These are phyloP conservation scores for Aspergillus latus DNA, from an alignment of 2,329 filamentous ascomycete species.

Conservation along the genomic window DNA sequence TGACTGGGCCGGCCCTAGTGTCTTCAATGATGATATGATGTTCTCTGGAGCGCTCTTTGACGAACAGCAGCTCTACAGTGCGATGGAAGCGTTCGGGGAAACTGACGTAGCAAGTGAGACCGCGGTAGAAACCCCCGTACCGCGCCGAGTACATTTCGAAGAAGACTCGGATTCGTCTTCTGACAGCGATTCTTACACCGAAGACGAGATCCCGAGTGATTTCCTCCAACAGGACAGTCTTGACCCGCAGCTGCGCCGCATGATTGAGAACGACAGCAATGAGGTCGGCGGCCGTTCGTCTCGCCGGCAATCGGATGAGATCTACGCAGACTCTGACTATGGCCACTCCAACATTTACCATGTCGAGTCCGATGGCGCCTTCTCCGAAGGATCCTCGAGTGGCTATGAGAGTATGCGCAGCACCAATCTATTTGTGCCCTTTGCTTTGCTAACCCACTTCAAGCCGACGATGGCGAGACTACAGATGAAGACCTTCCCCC, in stretches of 20 bases:
- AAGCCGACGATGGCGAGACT: slow-evolving; percentile 61
- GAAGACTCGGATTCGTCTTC: slow-evolving; percentile 61
- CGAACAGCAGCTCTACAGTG: slow-evolving; percentile 43
- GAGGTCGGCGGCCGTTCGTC: slow-evolving; percentile 31
- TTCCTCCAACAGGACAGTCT: slow-evolving; percentile 74
- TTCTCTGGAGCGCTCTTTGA: slow-evolving; percentile 44
- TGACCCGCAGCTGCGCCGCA: slow-evolving; percentile 69
- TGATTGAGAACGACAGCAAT: slow-evolving; percentile 66
- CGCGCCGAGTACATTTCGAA: slow-evolving; percentile 70
- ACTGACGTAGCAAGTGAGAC: slow-evolving; percentile 37
- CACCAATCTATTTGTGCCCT: slow-evolving; percentile 9
- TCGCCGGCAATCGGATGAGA: slow-evolving; percentile 38
- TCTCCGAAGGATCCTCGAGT: slow-evolving; percentile 44
- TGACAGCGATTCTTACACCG: slow-evolving; percentile 54
- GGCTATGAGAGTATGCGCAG: slow-evolving; percentile 59
- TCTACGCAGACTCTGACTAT: slow-evolving; percentile 41
- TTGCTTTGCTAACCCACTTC: slow-evolving; percentile 45
- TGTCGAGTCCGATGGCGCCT: slow-evolving; percentile 48
- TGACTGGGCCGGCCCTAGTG: slow-evolving; percentile 57
- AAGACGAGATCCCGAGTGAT: slow-evolving; percentile 72
- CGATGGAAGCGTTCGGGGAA: slow-evolving; percentile 41
- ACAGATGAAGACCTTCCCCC: slow-evolving; percentile 59
- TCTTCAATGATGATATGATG: slow-evolving; percentile 44
- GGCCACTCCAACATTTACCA: slow-evolving; percentile 45
- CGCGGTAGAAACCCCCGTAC: slow-evolving; percentile 44